These are phyloP conservation scores for Aspergillus chevalieri DNA, from an alignment of 2,329 filamentous ascomycete species.

Conservation along the genomic window DNA sequence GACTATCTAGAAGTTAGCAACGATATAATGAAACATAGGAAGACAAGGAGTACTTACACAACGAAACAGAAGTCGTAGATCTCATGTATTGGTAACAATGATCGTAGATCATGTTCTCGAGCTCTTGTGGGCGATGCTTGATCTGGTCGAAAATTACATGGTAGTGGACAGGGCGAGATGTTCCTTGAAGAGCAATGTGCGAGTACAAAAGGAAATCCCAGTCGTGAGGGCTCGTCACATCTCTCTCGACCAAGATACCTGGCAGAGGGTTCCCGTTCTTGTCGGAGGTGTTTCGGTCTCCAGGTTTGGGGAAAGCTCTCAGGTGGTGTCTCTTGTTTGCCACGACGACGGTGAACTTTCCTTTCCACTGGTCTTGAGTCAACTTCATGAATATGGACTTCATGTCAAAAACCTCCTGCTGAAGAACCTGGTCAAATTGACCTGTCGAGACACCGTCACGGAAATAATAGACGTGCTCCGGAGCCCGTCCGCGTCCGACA, in stretches of 20 bases:
- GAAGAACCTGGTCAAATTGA: slow-evolving; percentile 72
- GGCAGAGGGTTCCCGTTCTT: slow-evolving; percentile 75
- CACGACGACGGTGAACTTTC: slow-evolving; percentile 78
- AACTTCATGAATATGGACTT: slow-evolving; percentile 51
- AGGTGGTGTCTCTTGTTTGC: slow-evolving; percentile 93
- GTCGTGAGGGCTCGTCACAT: slow-evolving; percentile 85
- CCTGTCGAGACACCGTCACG: slow-evolving; percentile 88
- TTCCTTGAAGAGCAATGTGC: slow-evolving; percentile 83
- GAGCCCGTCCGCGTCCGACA: slow-evolving; percentile 50
- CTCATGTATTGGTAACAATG: slow-evolving; percentile 91
- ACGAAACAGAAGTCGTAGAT: slow-evolving; percentile 84
- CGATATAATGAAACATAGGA: neutral
- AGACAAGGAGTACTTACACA: slow-evolving; percentile 42
- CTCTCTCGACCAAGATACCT: slow-evolving; percentile 78
- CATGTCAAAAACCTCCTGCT: slow-evolving; percentile 70
- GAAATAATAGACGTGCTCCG: slow-evolving; percentile 80
- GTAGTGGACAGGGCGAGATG: slow-evolving; percentile 86
- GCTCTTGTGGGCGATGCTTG: slow-evolving; percentile 56
- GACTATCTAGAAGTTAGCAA: slow-evolving; percentile 26
- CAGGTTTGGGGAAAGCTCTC: slow-evolving; percentile 72
- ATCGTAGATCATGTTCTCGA: slow-evolving; percentile 88
- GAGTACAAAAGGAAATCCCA: slow-evolving; percentile 77
- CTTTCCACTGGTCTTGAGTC: slow-evolving; percentile 32
- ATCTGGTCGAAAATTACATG: slow-evolving; percentile 82
- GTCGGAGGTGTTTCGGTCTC: slow-evolving; percentile 51